Base-by-base conservation (phyloP, 2,329 filamentous ascomycete species). In the Fusarium irregulare region DNA sequence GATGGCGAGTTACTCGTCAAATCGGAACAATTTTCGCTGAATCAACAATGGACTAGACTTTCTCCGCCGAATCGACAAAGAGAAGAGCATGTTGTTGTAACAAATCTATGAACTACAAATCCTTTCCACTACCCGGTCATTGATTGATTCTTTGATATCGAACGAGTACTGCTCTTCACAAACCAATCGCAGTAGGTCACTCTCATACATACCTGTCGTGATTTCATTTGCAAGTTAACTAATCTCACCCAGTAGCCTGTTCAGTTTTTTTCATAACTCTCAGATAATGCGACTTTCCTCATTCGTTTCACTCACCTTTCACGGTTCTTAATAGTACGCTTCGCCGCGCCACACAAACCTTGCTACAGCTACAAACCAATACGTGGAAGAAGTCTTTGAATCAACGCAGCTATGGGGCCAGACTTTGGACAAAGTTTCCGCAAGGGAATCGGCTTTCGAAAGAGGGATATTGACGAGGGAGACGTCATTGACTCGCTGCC, bases 261-360 rank as follows among this genome's bases (percentile, higher is more conserved):
- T 42, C 32, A 53, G 41, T 60, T 53, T 27, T 32, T 47, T 37
- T 49, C 27, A 28, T 46, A 58, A 53, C 55, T 59, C 49, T 41
- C 68, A 61, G 59, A 78, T 66, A 54, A 77, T 77, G 75, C 70
- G 56, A 66, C 56, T 64, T 60, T 56, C 68, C 60, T 73, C 71
- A 65, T 73, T 73, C 72, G 64, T 73, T 56, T 74, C 66, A 74
- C 64, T 71, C 53, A 71, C 53, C 61, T 66, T 66, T 57, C 67
- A 59, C 71, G 59, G 66, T 64, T 60, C 72, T 74, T 59, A 67
- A 67, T 71, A 68, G 73, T 64, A 71, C 55, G 49, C 60, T 65
- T 60, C 70, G 56, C 45, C 56, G 53, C 61, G 59, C 68, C 69
- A 60, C 59, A 49, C 62, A 70, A 59, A 61, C 63, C 68, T 65